Base-by-base conservation (phyloP, 169 alveolate genomes). In the Plasmodium gonderi region DNA sequence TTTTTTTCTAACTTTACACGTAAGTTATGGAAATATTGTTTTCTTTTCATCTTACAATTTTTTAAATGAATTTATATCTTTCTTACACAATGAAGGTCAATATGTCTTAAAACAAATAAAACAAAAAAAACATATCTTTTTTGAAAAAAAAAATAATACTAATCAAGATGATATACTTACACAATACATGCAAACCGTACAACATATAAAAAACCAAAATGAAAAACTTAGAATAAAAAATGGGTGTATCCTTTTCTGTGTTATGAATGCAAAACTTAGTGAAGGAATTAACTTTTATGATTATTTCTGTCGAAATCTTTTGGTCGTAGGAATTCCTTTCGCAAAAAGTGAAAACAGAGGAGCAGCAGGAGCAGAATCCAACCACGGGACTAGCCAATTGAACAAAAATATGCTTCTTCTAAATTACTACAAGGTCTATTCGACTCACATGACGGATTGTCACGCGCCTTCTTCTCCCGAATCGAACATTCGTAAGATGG, bases 241-340 rank as follows among this genome's bases (percentile, higher is more conserved):
- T 92, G 99, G 98, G 9, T 98, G 98, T 8, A 92, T 98, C 29
- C 93, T 98, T 23, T 96, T 98, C 65, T 98, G 99, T 6, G 96
- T 95, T 1, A 94, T 91, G 79, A 96, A 95, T 44, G 97, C 95
- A 42, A 91, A 75, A 64, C 96, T 98, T 14, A 97, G 99, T 45
- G 99, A 99, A 93, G 99, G 99, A 14, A 98, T 99, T 54, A 98
- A 99, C 93, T 99, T 99, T 91, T 90, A 98, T 26, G 99, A 98
- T 95, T 97, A 97, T 23, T 94, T 98, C 26, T 99, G 99, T 26
- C 94, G 99, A 77, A 94, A 97, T 3, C 97, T 99, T 2, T 85
- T 99, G 26, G 95, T 98, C 4, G 97, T 97, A 8, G 99, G 99
- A 2, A 96, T 98, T 9, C 99, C 99, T 20, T 99, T 96, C 85